Conservation (phyloP, 192 early-diverging fungal genomes). For the Gaertneriomyces semiglobifer region DNA sequence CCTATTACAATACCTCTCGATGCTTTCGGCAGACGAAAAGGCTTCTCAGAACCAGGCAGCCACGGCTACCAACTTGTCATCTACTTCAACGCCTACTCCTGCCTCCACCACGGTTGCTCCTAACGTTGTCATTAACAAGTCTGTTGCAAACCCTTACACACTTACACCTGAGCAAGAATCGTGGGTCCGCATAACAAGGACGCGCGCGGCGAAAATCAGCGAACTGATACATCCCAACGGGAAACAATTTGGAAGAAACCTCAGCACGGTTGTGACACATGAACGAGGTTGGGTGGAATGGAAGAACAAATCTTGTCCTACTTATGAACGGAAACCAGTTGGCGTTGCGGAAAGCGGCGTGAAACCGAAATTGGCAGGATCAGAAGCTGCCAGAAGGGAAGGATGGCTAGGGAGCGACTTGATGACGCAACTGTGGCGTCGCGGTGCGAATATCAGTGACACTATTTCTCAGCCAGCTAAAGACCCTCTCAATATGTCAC, state of each 20-base stretch:
- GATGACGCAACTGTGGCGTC: conserved; percentile 34
- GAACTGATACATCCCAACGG: conserved; percentile 57
- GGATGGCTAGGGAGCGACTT: conserved; percentile 40
- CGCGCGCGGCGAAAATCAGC: conserved; percentile 48
- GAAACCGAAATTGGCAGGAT: conserved; percentile 36
- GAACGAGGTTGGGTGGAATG: conserved; percentile 80
- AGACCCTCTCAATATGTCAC: too few relatives aligned
- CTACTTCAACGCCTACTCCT: conserved; percentile 17
- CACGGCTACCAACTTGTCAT: too few relatives aligned
- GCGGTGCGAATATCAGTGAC: conserved; percentile 8
- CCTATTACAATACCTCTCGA: conserved; percentile 70
- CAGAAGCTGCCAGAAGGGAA: conserved; percentile 18
- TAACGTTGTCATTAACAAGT: conserved; percentile 50
- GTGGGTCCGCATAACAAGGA: conserved; percentile 53
- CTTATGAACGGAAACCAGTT: conserved; percentile 60
- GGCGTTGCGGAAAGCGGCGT: conserved; percentile 35
- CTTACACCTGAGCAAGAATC: conserved; percentile 37
- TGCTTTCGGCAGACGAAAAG: conserved; percentile 46
- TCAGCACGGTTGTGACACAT: conserved; percentile 64
- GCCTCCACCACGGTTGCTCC: conserved; percentile 33
- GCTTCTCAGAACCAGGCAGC: too few relatives aligned
- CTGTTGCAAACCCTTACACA: conserved; percentile 43
- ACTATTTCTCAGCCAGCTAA: too few relatives aligned
- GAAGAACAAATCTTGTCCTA: conserved; percentile 74
- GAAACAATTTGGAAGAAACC: conserved; percentile 59